Conservation (phyloP, 2,329 filamentous ascomycete species). For the Ceratocystis ficicola region DNA sequence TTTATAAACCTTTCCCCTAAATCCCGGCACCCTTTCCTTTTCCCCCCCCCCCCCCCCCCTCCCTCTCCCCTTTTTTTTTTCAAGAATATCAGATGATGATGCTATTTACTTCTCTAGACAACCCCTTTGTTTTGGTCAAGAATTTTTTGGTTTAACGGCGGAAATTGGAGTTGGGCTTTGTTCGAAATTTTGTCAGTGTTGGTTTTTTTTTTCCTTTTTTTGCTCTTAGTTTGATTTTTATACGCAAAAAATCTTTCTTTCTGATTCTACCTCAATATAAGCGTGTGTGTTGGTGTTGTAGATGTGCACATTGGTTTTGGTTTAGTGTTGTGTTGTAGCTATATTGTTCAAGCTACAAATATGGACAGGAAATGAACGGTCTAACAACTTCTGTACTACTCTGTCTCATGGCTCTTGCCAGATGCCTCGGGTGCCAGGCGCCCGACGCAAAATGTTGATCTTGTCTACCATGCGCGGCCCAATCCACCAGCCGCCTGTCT, state of each 20-base stretch:
- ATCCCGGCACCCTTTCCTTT: too few species aligned
- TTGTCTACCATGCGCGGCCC: slow-evolving; percentile 49
- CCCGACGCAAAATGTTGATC: slow-evolving; percentile 28
- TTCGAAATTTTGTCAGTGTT: not conserved
- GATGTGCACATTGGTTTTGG: too few species aligned
- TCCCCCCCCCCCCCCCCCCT: too few species aligned
- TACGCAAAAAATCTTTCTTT: not conserved
- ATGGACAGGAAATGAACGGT: too few species aligned
- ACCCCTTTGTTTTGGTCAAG: not conserved
- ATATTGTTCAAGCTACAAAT: not conserved
- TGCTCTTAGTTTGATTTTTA: slow-evolving; percentile 4
- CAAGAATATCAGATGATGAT: not conserved
- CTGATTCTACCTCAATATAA: not conserved
- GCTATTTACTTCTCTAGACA: slow-evolving; percentile 7
- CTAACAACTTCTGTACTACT: too few species aligned
- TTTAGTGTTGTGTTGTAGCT: too few species aligned
- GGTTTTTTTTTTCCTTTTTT: not conserved
- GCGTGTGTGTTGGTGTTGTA: too few species aligned
- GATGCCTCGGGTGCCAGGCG: slow-evolving; percentile 16
- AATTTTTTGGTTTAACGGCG: slow-evolving; percentile 8
- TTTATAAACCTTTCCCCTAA: too few species aligned
- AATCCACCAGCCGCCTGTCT: slow-evolving; percentile 52
- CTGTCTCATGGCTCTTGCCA: not conserved
- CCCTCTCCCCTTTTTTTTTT: too few species aligned
- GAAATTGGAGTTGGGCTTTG: slow-evolving; percentile 5